Conservation (phyloP, 352 stramenopile genomes). For the Phytophthora vignae region DNA sequence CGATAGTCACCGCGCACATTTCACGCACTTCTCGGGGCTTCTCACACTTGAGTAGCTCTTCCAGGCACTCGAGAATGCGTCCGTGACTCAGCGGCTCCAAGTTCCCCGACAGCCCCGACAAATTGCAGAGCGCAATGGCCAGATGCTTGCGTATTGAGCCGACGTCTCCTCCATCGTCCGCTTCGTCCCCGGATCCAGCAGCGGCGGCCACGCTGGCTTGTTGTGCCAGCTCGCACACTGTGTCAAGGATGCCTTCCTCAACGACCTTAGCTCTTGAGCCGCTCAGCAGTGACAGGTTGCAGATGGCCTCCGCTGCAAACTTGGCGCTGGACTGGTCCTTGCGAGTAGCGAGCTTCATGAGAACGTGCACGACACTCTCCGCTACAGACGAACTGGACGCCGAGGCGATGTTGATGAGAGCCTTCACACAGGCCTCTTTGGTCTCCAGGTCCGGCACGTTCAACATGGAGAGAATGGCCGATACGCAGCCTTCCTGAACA, state of each 20-base stretch:
- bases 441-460: conserved; percentile 83
- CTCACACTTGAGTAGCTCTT: conserved; percentile 79
- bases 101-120: conserved; percentile 75
- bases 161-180: conserved; percentile 32
- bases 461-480: conserved; percentile 86
- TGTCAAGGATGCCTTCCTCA: conserved; percentile 84
- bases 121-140: conserved; percentile 82
- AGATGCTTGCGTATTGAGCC: conserved; percentile 61
- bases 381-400: conserved; percentile 64
- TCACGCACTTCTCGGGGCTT: conserved; percentile 68
- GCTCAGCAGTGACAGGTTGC: conserved; percentile 78
- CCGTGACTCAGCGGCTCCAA: conserved; percentile 73
- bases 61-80: conserved; percentile 75
- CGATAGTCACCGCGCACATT: conserved; percentile 75
- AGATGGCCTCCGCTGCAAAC: conserved; percentile 80
- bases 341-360: conserved; percentile 78
- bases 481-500: conserved; percentile 85
- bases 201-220: conserved; percentile 22
- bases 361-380: conserved; percentile 80
- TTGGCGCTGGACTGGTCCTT: conserved; percentile 63
- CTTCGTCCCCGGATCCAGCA: conserved; percentile 11
- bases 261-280: conserved; percentile 75
- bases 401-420: conserved; percentile 87
- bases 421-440: conserved; percentile 86
- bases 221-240: conserved; percentile 70